Evolutionary conservation across 306 rosid genomes (phyloP).

Genomic region (Cicer bijugum): DNA sequence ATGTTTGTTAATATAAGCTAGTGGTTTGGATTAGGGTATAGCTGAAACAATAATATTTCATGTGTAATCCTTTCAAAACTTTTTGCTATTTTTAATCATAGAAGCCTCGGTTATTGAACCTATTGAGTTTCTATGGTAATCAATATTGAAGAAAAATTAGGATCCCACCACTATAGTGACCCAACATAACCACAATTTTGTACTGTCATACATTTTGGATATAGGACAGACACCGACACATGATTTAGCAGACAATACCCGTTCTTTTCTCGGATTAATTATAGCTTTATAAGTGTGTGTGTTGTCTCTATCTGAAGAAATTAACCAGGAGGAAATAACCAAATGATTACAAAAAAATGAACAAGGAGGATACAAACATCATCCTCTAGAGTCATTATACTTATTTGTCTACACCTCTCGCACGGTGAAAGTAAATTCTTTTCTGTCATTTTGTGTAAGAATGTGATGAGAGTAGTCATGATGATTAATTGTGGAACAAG

Average conservation of each 20-base stretch:
- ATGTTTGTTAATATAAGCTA: not conserved
- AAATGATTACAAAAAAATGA: conserved; percentile 38
- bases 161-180: conserved; percentile 38
- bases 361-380: not conserved
- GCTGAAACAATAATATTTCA: conserved; percentile 33
- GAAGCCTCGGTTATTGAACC: conserved; percentile 40
- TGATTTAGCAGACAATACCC: conserved; percentile 53
- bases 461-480: conserved; percentile 11
- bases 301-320: not conserved
- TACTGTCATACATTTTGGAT: conserved; percentile 27
- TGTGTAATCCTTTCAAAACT: conserved; percentile 31
- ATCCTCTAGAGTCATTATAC: not conserved
- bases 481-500: not conserved
- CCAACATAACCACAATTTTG: conserved; percentile 30
- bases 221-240: conserved; percentile 48
- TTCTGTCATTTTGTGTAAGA: not conserved
- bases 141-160: conserved; percentile 32
- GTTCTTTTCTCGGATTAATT: conserved; percentile 46
- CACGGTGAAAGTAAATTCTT: conserved; percentile 20
- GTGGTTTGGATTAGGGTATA: conserved; percentile 9
- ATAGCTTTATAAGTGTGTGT: not conserved
- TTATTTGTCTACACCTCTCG: not conserved
- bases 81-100: conserved; percentile 42
- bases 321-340: not conserved
- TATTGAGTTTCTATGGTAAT: conserved; percentile 31